Percentiles rank a stretch among this genome's conserved stretches.
Evolutionary conservation across 352 stramenopile genomes (phyloP).

Genomic region (Plasmopara halstedii): DNA sequence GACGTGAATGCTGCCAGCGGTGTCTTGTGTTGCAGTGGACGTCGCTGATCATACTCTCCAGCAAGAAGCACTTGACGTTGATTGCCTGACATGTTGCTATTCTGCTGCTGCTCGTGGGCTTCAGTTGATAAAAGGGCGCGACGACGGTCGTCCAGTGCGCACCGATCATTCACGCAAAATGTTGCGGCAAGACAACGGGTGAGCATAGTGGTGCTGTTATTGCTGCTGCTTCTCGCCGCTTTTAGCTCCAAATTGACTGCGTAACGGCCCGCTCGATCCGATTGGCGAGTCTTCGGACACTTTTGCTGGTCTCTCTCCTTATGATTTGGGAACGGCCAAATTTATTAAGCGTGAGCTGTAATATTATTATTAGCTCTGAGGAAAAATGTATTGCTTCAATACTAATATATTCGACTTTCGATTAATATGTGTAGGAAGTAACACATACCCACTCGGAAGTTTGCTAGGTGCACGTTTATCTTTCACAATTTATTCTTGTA

Average conservation of each 20-base stretch:
- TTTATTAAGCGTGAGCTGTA: background rate
- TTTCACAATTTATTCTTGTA: too few species aligned
- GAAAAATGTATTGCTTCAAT: too few species aligned
- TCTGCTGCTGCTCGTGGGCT: conserved; percentile 3
- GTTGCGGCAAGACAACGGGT: conserved; percentile 21
- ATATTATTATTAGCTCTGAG: too few species aligned
- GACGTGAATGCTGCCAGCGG: conserved; percentile 19
- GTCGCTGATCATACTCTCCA: conserved; percentile 28
- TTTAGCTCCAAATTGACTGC: conserved; percentile 22
- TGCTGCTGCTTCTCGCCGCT: conserved; percentile 8
- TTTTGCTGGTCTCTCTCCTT: conserved; percentile 1
- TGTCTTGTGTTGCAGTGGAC: conserved; percentile 13
- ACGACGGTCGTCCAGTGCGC: conserved; percentile 18
- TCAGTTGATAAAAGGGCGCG: conserved; percentile 8
- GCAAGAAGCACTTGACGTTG: conserved; percentile 26
- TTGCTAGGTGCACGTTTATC: too few species aligned
- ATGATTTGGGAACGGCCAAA: background rate
- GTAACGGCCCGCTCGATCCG: conserved; percentile 24
- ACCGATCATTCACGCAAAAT: conserved; percentile 26
- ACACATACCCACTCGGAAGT: too few species aligned
- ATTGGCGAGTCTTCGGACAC: conserved; percentile 7
- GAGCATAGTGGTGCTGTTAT: conserved; percentile 13
- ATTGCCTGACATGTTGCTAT: conserved; percentile 16
- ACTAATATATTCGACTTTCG: too few species aligned
- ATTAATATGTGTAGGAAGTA: too few species aligned